A percentile compares a stretch with the other conserved stretches of the same genome.
Evolutionary conservation across 2,329 filamentous ascomycete species (phyloP).

Genomic region (Ophiostoma novo-ulmi): DNA sequence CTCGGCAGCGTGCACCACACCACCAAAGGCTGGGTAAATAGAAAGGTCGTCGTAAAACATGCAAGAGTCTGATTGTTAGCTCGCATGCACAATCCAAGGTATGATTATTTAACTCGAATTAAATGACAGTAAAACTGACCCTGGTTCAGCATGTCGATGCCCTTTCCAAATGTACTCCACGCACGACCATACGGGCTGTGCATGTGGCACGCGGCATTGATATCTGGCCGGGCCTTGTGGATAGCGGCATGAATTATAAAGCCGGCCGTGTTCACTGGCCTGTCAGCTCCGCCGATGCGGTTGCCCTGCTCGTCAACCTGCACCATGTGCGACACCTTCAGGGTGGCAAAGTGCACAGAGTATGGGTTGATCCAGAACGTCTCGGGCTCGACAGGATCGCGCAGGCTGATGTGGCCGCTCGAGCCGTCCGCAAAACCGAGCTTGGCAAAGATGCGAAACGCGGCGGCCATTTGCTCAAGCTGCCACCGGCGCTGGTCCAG

Average conservation of each 20-base stretch:
- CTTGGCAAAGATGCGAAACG: conserved; percentile 57
- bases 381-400: conserved; percentile 52
- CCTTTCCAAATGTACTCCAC: conserved; percentile 50
- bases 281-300: conserved; percentile 47
- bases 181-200: conserved; percentile 53
- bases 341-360: conserved; percentile 51
- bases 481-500: conserved; percentile 6
- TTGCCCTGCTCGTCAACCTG: conserved; percentile 51
- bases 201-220: conserved; percentile 54
- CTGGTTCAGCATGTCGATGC: conserved; percentile 56
- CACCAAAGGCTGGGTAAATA: conserved; percentile 54
- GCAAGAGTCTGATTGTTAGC: conserved; percentile 32
- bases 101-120: background rate
- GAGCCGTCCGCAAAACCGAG: conserved; percentile 59
- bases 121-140: conserved; percentile 36
- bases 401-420: conserved; percentile 55
- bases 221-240: conserved; percentile 53
- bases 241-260: conserved; percentile 56
- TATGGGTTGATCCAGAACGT: conserved; percentile 60
- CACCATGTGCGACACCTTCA: conserved; percentile 55
- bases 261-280: conserved; percentile 51
- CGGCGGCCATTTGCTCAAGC: conserved; percentile 48
- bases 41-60: conserved; percentile 52
- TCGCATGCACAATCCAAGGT: background rate
- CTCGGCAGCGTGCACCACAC: conserved; percentile 52